These are phyloP conservation scores for Aschersonia sp. DNA, from an alignment of 2,329 filamentous ascomycete genomes.

Conservation along the genomic window DNA sequence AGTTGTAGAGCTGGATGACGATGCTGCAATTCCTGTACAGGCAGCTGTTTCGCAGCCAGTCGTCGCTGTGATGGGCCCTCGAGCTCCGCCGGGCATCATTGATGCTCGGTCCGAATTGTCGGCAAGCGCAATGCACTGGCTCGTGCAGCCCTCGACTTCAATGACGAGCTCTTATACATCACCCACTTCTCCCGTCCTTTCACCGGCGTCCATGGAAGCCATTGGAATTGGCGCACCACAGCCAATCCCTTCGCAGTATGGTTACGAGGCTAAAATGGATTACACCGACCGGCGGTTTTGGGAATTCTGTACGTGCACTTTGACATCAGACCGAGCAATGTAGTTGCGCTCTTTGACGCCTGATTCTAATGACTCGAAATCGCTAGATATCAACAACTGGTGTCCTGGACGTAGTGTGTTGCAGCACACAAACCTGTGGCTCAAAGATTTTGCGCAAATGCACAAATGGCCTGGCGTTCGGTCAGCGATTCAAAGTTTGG, in stretches of 20 bases:
- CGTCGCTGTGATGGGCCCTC: not conserved
- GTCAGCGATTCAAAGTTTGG: conserved; percentile 23
- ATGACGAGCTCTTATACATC: not conserved
- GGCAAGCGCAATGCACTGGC: not conserved
- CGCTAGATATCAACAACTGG: conserved; percentile 22
- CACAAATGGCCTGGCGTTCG: conserved; percentile 18
- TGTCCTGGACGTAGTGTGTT: conserved; percentile 25
- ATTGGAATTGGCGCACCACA: conserved; percentile 3
- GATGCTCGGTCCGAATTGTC: not conserved
- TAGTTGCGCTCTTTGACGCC: too few species aligned
- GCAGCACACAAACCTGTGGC: conserved; percentile 22
- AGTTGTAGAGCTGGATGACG: conserved; percentile 1
- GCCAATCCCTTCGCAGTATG: conserved; percentile 15
- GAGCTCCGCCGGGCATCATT: not conserved
- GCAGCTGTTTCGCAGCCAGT: conserved; percentile 1
- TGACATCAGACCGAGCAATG: too few species aligned
- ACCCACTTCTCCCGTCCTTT: not conserved
- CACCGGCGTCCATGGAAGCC: not conserved
- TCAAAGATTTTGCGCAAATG: conserved; percentile 24
- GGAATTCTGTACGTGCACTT: conserved; percentile 18
- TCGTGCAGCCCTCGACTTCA: not conserved
- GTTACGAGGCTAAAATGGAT: conserved; percentile 18
- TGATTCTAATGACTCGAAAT: not conserved
- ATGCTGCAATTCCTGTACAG: not conserved
- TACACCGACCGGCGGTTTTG: conserved; percentile 17